Evolutionary conservation across 169 alveolate genomes (phyloP).

Genomic region (Eimeria falciformis): DNA sequence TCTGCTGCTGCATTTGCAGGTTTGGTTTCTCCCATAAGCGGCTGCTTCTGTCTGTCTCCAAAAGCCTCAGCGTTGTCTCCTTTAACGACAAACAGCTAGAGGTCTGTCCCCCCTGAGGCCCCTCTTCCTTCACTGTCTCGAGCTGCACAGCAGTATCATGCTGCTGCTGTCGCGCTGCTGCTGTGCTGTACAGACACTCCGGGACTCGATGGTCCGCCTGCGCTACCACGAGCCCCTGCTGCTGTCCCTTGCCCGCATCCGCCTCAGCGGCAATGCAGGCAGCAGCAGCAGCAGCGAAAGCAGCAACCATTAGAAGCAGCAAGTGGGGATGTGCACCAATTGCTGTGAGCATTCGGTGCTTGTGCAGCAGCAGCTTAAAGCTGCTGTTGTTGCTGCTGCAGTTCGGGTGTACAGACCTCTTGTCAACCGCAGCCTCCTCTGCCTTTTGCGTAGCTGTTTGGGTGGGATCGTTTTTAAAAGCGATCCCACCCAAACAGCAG

Average conservation of each 20-base stretch:
- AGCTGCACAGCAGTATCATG: background rate
- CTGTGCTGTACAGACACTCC: constrained; percentile 30
- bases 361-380: background rate
- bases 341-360: background rate
- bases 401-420: background rate
- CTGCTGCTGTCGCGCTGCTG: constrained; percentile 46
- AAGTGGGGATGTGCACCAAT: background rate
- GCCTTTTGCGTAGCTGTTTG: too few species aligned
- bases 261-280: background rate
- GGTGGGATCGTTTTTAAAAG: too few species aligned
- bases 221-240: constrained; percentile 48
- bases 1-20: constrained; percentile 36
- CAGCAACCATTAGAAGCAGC: constrained; percentile 16
- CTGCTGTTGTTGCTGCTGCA: background rate
- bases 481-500: too few species aligned
- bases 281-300: constrained; percentile 51
- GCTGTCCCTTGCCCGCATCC: background rate
- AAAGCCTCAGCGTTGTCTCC: background rate
- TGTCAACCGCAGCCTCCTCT: background rate
- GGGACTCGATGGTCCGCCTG: constrained; percentile 25
- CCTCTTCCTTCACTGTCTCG: background rate
- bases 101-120: constrained; percentile 24
- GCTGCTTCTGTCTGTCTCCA: constrained; percentile 26
- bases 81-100: background rate
- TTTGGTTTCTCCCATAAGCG: constrained; percentile 32